Evolutionary conservation across 164 flowering plant species (phyloP), one percentile per base, ranked within the genome.

Genomic region (Liquidambar formosana): DNA sequence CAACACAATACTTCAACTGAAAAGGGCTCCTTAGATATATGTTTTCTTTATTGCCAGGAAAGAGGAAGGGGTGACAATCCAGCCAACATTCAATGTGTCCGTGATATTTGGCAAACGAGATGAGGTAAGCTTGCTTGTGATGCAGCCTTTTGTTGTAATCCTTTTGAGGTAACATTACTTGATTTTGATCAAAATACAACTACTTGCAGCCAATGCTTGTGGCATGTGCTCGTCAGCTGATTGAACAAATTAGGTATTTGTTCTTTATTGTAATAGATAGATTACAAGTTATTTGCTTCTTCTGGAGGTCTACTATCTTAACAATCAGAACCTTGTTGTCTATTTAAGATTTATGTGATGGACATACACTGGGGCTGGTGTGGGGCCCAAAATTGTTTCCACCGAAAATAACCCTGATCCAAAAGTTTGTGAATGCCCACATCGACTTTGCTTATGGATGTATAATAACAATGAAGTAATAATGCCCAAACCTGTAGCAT

Each of bases 61-160:
- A 77, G 98, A 94, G 74, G 95, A 86, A 73, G 90, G 92, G 28
- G 73, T 92, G 62, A 73, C 89, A 15, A 72, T 76, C 23, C 61
- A 82, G 64, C 97, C 97, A 65, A 87, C 92, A 25, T 94, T 79
- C 76, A 81, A 48, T 52, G 92, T 94, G 19, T 82, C 88, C 53
- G 90, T 89, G 11, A 63, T 90, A 66, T 84, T 94, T 71, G 98
- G 98, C 22, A 94, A 92, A 80, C 75, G 97, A 69, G 97, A 94
- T 72, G 98, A 94, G 96, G 98, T 90, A 73, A 82, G 77, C 44
- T n/a, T 27, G 60, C 49, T 13, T 26, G 47, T 38, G n/a, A 14
- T 5, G 9, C 54, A 49, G 52, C 44, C 48, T 67, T 25, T 65
- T 27, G 15, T 10, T 25, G 44, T 13, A 18, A 0, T 10, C 2